phyloP scores from a whole-genome alignment of 306 rosid species.

The Quercus dentata region DNA sequence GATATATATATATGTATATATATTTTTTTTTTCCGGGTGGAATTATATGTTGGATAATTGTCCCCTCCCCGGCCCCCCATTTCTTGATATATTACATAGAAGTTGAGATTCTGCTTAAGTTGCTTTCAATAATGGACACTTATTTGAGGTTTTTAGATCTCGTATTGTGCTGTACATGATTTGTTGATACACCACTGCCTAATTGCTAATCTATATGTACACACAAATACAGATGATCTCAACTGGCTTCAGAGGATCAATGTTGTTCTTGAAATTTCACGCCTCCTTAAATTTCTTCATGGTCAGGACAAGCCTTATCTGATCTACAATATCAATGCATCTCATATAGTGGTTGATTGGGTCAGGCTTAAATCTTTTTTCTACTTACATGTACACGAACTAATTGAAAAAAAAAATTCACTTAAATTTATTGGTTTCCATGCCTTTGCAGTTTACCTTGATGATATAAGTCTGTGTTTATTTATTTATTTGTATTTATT shows the following conservation, averaged over 20 bases:
- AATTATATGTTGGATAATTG: neutral
- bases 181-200: neutral
- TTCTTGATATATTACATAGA: neutral
- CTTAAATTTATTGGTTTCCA: neutral
- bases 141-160: neutral
- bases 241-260: constrained; percentile 51
- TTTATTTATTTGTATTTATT: too few species aligned
- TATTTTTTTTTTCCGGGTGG: neutral
- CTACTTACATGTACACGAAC: neutral
- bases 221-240: constrained; percentile 23
- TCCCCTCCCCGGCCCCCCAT: too few species aligned
- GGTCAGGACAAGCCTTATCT: constrained; percentile 38
- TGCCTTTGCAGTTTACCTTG: neutral
- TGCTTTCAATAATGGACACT: neutral
- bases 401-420: neutral
- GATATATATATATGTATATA: too few species aligned
- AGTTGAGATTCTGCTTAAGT: neutral
- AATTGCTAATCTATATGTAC: neutral
- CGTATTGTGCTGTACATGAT: neutral
- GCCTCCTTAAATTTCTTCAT: constrained; percentile 51
- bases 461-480: neutral
- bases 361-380: constrained; percentile 26
- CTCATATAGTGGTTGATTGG: constrained; percentile 58
- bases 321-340: constrained; percentile 38
- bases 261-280: constrained; percentile 48